A percentile compares a stretch with the other conserved stretches of the same genome.
phyloP scores from a whole-genome alignment of 352 stramenopile species.

The Heterotrichella gracilis region DNA sequence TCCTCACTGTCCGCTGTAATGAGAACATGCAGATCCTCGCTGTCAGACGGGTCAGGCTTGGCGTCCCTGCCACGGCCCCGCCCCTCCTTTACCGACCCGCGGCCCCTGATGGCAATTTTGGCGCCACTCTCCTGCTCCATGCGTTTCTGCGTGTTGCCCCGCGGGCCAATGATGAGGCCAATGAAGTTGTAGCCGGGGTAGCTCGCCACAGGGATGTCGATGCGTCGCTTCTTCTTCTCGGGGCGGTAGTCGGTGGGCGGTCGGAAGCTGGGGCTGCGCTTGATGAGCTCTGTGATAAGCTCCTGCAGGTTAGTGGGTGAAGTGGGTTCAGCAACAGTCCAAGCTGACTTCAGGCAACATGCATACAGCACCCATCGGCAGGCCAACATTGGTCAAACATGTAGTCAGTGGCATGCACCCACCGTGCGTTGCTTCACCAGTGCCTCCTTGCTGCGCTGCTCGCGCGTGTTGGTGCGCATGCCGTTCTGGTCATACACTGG shows the following conservation, averaged over 20 bases:
- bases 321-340: too few relatives aligned
- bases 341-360: too few relatives aligned
- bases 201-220: slow-evolving; percentile 80
- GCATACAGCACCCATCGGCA: too few relatives aligned
- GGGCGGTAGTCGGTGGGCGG: too few relatives aligned
- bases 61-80: slow-evolving; percentile 34
- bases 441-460: slow-evolving; percentile 61
- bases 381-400: too few relatives aligned
- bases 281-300: slow-evolving; percentile 69
- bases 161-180: slow-evolving; percentile 83
- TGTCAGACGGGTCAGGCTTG: slow-evolving; percentile 36
- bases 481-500: slow-evolving; percentile 66
- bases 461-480: slow-evolving; percentile 73
- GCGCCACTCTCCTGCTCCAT: slow-evolving; percentile 88
- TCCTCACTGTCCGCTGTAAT: slow-evolving; percentile 55
- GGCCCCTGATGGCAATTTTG: slow-evolving; percentile 81
- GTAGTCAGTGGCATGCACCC: too few relatives aligned
- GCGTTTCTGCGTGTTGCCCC: slow-evolving; percentile 94
- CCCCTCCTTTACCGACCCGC: slow-evolving; percentile 77
- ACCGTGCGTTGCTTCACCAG: slow-evolving; percentile 47
- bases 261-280: slow-evolving; percentile 74
- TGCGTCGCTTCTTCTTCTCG: slow-evolving; percentile 62
- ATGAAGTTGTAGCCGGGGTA: slow-evolving; percentile 99
- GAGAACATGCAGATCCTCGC: slow-evolving; percentile 76
- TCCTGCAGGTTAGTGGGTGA: too few relatives aligned